Evolutionary conservation across 331 rosid genomes (phyloP).

Genomic region (Malus hybrid): DNA sequence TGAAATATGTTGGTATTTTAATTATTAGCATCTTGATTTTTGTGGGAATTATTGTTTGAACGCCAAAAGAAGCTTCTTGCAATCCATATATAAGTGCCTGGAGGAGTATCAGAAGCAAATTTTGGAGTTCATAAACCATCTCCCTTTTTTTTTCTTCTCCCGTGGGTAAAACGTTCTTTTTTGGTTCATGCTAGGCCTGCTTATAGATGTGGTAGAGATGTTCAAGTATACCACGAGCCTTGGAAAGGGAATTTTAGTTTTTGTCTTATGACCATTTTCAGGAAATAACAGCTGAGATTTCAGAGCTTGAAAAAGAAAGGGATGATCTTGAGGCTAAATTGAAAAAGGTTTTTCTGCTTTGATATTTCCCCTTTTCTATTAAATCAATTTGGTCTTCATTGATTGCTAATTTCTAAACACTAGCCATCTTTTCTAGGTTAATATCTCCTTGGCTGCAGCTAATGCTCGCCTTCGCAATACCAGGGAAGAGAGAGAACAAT

Average conservation of each 20-base stretch:
- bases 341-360: slow-evolving; percentile 49
- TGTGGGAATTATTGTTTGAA: not conserved
- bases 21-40: not conserved
- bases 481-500: slow-evolving; percentile 93
- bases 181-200: not conserved
- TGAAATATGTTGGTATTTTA: not conserved
- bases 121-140: not conserved
- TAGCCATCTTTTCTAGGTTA: slow-evolving; percentile 46
- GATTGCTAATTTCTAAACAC: slow-evolving; percentile 14
- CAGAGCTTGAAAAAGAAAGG: slow-evolving; percentile 73
- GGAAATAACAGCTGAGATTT: slow-evolving; percentile 68
- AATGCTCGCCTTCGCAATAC: slow-evolving; percentile 74
- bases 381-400: not conserved
- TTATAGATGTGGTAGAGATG: slow-evolving; percentile 3
- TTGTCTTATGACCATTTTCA: slow-evolving; percentile 27
- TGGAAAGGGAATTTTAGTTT: slow-evolving; percentile 9
- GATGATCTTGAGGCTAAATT: slow-evolving; percentile 85
- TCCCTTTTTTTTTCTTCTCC: not conserved
- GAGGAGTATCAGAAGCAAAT: not conserved
- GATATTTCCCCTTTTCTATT: not conserved
- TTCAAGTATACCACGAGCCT: not conserved
- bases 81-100: not conserved
- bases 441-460: slow-evolving; percentile 78
- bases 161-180: not conserved
- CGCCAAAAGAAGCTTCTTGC: not conserved